Percentiles rank a stretch among this genome's conserved stretches.
Conservation (phyloP, 495 filamentous ascomycete genomes). For the Cetradonia linearis region DNA sequence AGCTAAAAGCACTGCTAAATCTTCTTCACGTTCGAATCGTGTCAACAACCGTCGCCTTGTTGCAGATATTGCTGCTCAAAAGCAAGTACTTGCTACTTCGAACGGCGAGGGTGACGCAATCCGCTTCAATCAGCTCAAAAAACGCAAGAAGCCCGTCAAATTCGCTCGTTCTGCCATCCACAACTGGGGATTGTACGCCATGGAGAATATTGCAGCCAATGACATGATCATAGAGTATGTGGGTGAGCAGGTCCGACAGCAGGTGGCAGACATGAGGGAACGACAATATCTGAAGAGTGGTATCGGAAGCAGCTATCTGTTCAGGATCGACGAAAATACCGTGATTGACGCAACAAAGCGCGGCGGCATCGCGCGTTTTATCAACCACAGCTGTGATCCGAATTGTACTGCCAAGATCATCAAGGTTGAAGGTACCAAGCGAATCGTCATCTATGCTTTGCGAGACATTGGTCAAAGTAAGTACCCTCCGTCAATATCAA, state of each 20-base stretch:
- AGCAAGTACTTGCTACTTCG: conserved; percentile 61
- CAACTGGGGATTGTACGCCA: conserved; percentile 96
- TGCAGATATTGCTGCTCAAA: conserved; percentile 88
- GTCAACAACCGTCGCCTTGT: conserved; percentile 90
- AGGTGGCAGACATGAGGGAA: conserved; percentile 92
- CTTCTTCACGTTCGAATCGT: conserved; percentile 74
- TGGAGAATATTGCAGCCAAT: conserved; percentile 92
- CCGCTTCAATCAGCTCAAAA: conserved; percentile 98
- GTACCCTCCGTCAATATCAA: conserved; percentile 29
- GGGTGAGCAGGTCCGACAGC: conserved; percentile 91
- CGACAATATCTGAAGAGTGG: conserved; percentile 86
- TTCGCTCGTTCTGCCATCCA: conserved; percentile 97
- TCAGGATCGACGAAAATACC: conserved; percentile 94
- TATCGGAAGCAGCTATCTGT: conserved; percentile 94
- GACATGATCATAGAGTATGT: conserved; percentile 99
- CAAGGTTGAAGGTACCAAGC: conserved; percentile 96
- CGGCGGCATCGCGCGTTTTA: conserved; percentile 95
- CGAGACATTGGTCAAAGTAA: conserved; percentile 88
- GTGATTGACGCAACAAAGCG: conserved; percentile 98
- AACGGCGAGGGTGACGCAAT: conserved; percentile 75
- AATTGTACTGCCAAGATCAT: conserved; percentile 99
- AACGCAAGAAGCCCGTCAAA: conserved; percentile 96
- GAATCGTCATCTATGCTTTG: conserved; percentile 97
- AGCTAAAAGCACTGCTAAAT: conserved; percentile 67
- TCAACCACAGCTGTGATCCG: conserved; percentile 96